phyloP scores from a whole-genome alignment of 352 stramenopile genomes.

The Phytophthora multivora region DNA sequence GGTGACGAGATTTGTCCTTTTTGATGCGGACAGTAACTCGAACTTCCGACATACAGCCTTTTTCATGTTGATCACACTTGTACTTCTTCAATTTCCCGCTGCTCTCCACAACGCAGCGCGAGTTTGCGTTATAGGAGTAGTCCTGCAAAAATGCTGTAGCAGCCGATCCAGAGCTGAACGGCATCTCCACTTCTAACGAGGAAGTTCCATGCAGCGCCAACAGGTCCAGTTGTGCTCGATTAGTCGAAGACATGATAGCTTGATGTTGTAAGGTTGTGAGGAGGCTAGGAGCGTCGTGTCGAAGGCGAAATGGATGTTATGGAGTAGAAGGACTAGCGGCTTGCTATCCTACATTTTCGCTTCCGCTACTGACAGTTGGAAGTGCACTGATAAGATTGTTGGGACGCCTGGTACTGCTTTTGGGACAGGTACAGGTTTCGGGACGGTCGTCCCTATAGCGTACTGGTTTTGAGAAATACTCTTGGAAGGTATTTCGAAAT shows the following conservation, averaged over 20 bases:
- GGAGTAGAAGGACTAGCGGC: not conserved
- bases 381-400: too few species aligned
- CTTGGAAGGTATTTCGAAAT: too few species aligned
- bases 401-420: not conserved
- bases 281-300: not conserved
- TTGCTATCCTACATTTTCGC: not conserved
- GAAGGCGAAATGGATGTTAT: not conserved
- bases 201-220: not conserved
- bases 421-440: not conserved
- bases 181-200: not conserved
- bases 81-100: not conserved
- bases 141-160: not conserved
- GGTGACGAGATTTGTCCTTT: not conserved
- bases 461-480: too few species aligned
- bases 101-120: not conserved
- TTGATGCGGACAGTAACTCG: not conserved
- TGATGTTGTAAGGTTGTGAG: not conserved
- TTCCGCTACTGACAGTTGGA: not conserved
- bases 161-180: not conserved
- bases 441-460: too few species aligned
- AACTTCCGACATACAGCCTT: not conserved
- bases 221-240: not conserved
- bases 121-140: not conserved
- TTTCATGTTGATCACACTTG: not conserved
- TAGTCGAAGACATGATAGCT: not conserved